phyloP scores from a whole-genome alignment of 495 filamentous ascomycete species.

The Penicillium simplicissimum region DNA sequence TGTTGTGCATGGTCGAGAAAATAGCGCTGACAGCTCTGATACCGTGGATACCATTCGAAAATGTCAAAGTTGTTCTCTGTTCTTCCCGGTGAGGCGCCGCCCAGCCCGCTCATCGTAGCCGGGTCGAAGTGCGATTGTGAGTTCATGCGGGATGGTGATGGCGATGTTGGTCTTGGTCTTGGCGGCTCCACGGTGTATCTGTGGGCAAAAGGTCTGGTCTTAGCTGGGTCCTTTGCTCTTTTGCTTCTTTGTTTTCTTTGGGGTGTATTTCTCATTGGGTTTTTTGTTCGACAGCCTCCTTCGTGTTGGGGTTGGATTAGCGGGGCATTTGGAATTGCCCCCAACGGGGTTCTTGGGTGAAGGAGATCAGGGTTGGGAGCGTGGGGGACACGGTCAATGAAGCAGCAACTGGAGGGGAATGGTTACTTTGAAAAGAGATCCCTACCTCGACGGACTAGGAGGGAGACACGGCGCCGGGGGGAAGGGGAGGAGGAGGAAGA shows the following conservation, averaged over 20 bases:
- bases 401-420: conserved; percentile 17
- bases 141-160: conserved; percentile 34
- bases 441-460: conserved; percentile 45
- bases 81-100: conserved; percentile 37
- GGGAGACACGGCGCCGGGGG: conserved; percentile 35
- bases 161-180: conserved; percentile 1
- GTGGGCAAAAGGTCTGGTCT: too few species aligned
- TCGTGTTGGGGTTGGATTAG: conserved; percentile 8
- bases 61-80: conserved; percentile 64
- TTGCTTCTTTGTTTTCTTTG: not conserved
- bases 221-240: not conserved
- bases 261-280: not conserved
- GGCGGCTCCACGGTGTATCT: not conserved
- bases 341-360: conserved; percentile 1
- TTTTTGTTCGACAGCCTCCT: not conserved
- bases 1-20: conserved; percentile 94
- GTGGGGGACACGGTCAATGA: conserved; percentile 4
- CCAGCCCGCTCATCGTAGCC: conserved; percentile 42
- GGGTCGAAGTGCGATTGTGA: conserved; percentile 41
- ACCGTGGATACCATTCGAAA: conserved; percentile 90
- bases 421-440: conserved; percentile 43
- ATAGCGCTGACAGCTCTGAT: conserved; percentile 88
- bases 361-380: not conserved
- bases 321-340: not conserved
- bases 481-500: conserved; percentile 32